Evolutionary conservation across 1,139 yeast species (phyloP).

Genomic region (Blastobotrys capitulatus): DNA sequence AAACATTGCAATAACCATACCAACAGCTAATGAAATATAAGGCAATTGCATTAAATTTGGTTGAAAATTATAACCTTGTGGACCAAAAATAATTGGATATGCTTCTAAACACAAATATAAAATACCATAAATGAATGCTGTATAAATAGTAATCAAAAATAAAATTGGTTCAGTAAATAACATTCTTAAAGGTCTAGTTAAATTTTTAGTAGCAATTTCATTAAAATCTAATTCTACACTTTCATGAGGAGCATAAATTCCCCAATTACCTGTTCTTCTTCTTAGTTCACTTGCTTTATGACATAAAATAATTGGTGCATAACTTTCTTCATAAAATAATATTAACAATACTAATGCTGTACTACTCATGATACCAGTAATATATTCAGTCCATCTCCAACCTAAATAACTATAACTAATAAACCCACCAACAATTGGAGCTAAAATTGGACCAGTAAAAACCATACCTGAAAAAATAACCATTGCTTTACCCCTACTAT

Average conservation of each 20-base stretch:
- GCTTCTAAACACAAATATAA: constrained; percentile 73
- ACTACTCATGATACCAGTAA: constrained; percentile 47
- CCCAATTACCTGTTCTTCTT: constrained; percentile 59
- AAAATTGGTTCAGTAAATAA: constrained; percentile 68
- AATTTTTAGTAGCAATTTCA: constrained; percentile 63
- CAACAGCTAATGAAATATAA: constrained; percentile 42
- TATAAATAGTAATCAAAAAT: constrained; percentile 63
- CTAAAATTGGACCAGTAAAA: constrained; percentile 69
- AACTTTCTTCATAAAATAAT: constrained; percentile 38
- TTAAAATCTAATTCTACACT: constrained; percentile 54
- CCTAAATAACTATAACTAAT: constrained; percentile 37
- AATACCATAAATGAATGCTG: constrained; percentile 81
- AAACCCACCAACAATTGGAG: constrained; percentile 47
- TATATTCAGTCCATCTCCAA: constrained; percentile 58
- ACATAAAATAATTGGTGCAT: constrained; percentile 40
- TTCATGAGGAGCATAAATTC: constrained; percentile 79
- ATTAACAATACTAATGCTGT: constrained; percentile 32
- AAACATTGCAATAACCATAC: constrained; percentile 22
- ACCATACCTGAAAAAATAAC: constrained; percentile 59
- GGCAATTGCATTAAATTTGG: constrained; percentile 48
- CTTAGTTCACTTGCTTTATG: constrained; percentile 44
- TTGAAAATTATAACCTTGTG: constrained; percentile 46
- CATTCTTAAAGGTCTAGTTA: constrained; percentile 67
- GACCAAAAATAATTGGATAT: constrained; percentile 63
- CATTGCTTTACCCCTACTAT: constrained; percentile 62